Percentiles rank a stretch among this genome's conserved stretches.
Evolutionary conservation across 1,284 basidiomycete genomes (phyloP).

Genomic region (Neotropicomus parvogracilis): DNA sequence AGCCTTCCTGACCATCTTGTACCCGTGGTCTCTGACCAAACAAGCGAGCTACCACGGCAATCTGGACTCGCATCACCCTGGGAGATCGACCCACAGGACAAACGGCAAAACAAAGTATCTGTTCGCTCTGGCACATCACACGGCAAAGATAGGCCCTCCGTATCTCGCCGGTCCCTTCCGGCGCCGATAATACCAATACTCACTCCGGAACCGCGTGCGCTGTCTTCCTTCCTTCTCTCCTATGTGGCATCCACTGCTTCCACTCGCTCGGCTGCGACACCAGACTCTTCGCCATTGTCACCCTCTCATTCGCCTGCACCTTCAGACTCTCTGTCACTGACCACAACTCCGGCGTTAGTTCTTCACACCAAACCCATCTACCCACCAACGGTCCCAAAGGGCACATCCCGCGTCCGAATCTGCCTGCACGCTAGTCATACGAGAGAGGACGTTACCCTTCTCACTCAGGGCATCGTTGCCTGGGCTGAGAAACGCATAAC

Average conservation of each 20-base stretch:
- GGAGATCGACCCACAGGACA: conserved; percentile 6
- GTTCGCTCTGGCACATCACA: neutral
- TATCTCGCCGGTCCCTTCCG: conserved; percentile 11
- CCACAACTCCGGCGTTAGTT: neutral
- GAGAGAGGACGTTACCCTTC: conserved; percentile 53
- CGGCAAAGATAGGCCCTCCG: neutral
- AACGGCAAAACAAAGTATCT: neutral
- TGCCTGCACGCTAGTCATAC: conserved; percentile 81
- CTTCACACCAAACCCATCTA: conserved; percentile 77
- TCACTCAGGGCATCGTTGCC: conserved; percentile 48
- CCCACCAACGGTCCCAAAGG: conserved; percentile 82
- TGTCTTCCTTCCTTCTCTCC: conserved; percentile 62
- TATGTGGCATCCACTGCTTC: conserved; percentile 15
- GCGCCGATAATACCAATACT: conserved; percentile 86
- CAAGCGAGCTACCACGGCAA: neutral
- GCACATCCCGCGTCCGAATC: conserved; percentile 77
- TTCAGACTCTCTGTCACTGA: neutral
- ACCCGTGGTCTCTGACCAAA: neutral
- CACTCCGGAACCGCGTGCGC: conserved; percentile 67
- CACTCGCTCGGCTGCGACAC: neutral
- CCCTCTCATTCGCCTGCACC: neutral
- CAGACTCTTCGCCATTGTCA: neutral
- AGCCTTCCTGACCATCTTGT: conserved; percentile 26
- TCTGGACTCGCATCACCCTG: conserved; percentile 35
- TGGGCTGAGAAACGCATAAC: conserved; percentile 43